A percentile compares a stretch with the other conserved stretches of the same genome.
Conservation (phyloP, 495 filamentous ascomycete genomes). For the Aspergillus kassunensis region DNA sequence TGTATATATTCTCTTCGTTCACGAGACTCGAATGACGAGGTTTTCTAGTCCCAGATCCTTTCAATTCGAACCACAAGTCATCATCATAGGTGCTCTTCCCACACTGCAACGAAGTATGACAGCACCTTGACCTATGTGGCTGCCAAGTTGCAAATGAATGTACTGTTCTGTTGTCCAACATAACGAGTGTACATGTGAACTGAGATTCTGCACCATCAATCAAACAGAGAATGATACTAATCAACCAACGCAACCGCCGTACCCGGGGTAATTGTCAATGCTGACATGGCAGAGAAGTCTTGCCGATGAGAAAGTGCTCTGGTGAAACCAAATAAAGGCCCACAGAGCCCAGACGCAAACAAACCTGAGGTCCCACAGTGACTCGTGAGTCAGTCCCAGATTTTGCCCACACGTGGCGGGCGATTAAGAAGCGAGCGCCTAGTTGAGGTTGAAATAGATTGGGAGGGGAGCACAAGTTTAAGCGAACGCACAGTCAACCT, state of each 20-base stretch:
- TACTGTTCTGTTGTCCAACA: background rate
- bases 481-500: too few relatives aligned
- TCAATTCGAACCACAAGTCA: background rate
- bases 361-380: background rate
- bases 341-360: background rate
- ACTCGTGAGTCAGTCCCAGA: background rate
- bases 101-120: constrained; percentile 1
- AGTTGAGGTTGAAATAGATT: background rate
- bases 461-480: background rate
- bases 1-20: background rate
- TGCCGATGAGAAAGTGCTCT: constrained; percentile 9
- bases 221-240: background rate
- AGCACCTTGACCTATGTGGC: background rate
- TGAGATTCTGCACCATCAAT: constrained; percentile 1
- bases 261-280: constrained; percentile 6
- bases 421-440: background rate
- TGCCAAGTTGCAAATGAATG: background rate
- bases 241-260: background rate
- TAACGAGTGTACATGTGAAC: background rate
- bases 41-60: background rate
- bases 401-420: constrained; percentile 16
- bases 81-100: too few relatives aligned
- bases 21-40: background rate
- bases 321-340: constrained; percentile 4
- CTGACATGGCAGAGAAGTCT: background rate